Conservation (phyloP, 768 basidiomycete genomes). For the Mycena chlorophos region DNA sequence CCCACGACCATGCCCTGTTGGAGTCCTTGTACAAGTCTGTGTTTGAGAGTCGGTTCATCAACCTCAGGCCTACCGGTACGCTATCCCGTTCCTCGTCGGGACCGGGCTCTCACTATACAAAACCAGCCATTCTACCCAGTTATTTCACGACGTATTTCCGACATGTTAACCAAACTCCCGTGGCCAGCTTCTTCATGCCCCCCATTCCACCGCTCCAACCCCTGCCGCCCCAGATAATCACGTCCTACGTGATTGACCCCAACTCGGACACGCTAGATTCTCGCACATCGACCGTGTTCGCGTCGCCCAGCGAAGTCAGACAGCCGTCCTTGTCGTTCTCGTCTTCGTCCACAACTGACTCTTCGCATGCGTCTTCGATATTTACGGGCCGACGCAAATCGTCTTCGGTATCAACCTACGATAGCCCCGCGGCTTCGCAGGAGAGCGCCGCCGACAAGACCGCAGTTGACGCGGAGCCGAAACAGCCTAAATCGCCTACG, state of each 20-base stretch:
- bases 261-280: conserved; percentile 36
- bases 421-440: too few relatives aligned
- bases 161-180: conserved; percentile 61
- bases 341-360: conserved; percentile 36
- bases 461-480: conserved; percentile 13
- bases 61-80: conserved; percentile 66
- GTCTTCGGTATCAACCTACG: conserved; percentile 22
- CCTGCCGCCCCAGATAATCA: conserved; percentile 45
- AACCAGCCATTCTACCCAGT: conserved; percentile 61
- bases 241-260: conserved; percentile 40
- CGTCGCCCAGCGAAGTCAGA: conserved; percentile 36
- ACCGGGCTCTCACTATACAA: conserved; percentile 1
- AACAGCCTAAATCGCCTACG: conserved; percentile 27
- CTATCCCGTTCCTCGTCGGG: background rate
- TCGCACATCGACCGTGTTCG: conserved; percentile 37
- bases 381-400: conserved; percentile 17
- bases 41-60: conserved; percentile 72
- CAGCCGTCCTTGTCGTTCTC: conserved; percentile 55
- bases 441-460: background rate
- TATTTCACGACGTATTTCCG: conserved; percentile 74
- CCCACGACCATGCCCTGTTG: conserved; percentile 67
- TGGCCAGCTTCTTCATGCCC: conserved; percentile 68
- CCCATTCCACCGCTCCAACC: conserved; percentile 65
- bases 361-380: conserved; percentile 21
- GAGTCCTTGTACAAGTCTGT: conserved; percentile 67